Evolutionary conservation across 1,139 yeast species (phyloP).

Genomic region (Eremothecium gossypii): DNA sequence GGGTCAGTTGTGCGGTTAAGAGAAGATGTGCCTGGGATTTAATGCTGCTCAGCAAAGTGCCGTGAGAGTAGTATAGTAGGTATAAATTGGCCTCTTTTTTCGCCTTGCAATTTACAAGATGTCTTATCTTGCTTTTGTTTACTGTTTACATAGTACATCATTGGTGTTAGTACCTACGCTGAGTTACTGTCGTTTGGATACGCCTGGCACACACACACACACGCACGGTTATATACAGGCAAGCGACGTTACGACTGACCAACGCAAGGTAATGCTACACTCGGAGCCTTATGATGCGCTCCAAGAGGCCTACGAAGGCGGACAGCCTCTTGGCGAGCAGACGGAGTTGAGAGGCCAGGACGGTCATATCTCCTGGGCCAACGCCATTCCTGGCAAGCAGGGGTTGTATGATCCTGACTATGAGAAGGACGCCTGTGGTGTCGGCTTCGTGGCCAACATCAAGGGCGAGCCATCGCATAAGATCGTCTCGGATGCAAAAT

Average conservation of each 20-base stretch:
- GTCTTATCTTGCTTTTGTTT: too few species aligned
- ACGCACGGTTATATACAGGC: background rate
- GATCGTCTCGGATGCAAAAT: constrained; percentile 83
- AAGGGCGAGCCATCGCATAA: constrained; percentile 84
- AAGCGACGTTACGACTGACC: background rate
- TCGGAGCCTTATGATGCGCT: constrained; percentile 25
- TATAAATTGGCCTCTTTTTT: too few species aligned
- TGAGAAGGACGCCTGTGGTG: constrained; percentile 98
- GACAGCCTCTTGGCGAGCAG: constrained; percentile 34
- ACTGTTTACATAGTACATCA: too few species aligned
- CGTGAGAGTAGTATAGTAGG: too few species aligned
- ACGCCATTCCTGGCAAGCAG: constrained; percentile 73
- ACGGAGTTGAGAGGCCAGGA: constrained; percentile 56
- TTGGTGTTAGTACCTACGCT: too few species aligned
- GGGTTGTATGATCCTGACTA: constrained; percentile 90
- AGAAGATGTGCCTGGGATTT: too few species aligned
- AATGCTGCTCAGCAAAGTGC: too few species aligned
- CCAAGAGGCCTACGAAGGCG: constrained; percentile 26
- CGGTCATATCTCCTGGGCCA: constrained; percentile 78
- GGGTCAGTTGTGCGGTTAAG: too few species aligned
- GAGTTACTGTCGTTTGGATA: too few species aligned
- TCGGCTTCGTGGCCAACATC: constrained; percentile 92
- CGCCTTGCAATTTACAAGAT: too few species aligned
- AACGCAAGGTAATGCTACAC: constrained; percentile 7
- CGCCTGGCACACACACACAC: constrained; percentile 1